Evolutionary conservation across 495 filamentous ascomycete genomes (phyloP), one percentile per base, ranked within the genome.

Genomic region (Lasiosphaeris hirsuta): DNA sequence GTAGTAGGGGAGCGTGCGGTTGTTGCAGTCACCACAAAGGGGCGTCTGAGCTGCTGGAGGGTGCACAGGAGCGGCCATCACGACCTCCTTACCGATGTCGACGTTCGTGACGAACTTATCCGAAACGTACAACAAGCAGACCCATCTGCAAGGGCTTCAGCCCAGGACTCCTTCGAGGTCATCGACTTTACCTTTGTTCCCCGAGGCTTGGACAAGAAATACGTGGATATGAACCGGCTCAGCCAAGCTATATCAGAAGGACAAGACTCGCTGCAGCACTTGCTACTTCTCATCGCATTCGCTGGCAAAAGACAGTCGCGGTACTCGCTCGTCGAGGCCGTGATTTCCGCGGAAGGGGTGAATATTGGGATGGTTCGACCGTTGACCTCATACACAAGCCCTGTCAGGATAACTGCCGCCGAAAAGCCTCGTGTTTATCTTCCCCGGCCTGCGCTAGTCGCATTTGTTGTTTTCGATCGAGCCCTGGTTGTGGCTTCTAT

Each of bases 1-100:
- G 84, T 85, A 52, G 81, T 90, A 64, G 92, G 92, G 4, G 91
- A 97, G 71, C 85, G 92, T 64, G 87, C 92, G 62, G 80, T 95
- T 19, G 78, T 95, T 23, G 83, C 91, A 57, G 85, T 84, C 33
- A 92, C 90, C 10, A 78, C 84, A 5, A 83, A 84, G 41, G 92
- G 90, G 17, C 72, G 83, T 33, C 69, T 98, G 11, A 86, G 94
- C 56, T 80, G 86, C 10, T 98, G 94, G 94, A 87, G 89, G 65
- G 78, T 96, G 4, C 90, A 90, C 64, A 87, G 92, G 69, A 86
- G 89, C 37, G 92, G 92, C 30, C 87, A 78, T 39, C 75, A 80
- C 56, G 83, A 84, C 47, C 64, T 75, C 13, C 64, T 85, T 0
- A 67, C 77, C 33, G 81, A 84, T 37, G 60, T 70, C 10, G 75